These are phyloP conservation scores for Claviceps sp. DNA, from an alignment of 2,329 filamentous ascomycete genomes.

Conservation along the genomic window DNA sequence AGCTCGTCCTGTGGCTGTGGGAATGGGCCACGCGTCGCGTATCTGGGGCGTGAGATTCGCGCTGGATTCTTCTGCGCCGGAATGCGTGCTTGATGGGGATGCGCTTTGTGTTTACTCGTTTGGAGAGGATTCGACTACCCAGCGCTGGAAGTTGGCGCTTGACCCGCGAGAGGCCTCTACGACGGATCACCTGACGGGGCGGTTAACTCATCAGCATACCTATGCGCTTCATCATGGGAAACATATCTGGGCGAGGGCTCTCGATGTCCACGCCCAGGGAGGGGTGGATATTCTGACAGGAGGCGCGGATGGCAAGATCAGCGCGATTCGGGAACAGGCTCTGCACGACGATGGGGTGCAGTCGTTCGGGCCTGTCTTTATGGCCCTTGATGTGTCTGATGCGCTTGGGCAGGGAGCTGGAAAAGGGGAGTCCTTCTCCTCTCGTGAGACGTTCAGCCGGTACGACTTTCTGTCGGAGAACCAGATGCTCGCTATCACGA, in stretches of 20 bases:
- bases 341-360: neutral
- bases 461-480: slow-evolving; percentile 48
- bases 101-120: slow-evolving; percentile 49
- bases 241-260: slow-evolving; percentile 70
- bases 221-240: slow-evolving; percentile 67
- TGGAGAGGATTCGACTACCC: slow-evolving; percentile 70
- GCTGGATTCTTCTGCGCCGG: slow-evolving; percentile 4
- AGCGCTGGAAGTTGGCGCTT: slow-evolving; percentile 45
- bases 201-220: slow-evolving; percentile 38
- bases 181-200: slow-evolving; percentile 7
- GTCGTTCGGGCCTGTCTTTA: slow-evolving; percentile 4
- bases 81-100: slow-evolving; percentile 5
- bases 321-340: slow-evolving; percentile 25
- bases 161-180: neutral
- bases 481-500: slow-evolving; percentile 43
- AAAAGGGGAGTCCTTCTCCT: slow-evolving; percentile 1
- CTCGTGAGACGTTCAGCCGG: slow-evolving; percentile 37
- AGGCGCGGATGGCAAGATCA: slow-evolving; percentile 66
- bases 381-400: slow-evolving; percentile 20
- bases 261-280: slow-evolving; percentile 16
- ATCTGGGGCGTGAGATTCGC: slow-evolving; percentile 75
- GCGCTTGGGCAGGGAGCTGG: slow-evolving; percentile 12
- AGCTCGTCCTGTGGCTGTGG: slow-evolving; percentile 45
- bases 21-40: slow-evolving; percentile 76
- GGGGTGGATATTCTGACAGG: slow-evolving; percentile 51